These are phyloP conservation scores for Eucalyptus cloeziana DNA, from an alignment of 345 rosid genomes.

Conservation along the genomic window DNA sequence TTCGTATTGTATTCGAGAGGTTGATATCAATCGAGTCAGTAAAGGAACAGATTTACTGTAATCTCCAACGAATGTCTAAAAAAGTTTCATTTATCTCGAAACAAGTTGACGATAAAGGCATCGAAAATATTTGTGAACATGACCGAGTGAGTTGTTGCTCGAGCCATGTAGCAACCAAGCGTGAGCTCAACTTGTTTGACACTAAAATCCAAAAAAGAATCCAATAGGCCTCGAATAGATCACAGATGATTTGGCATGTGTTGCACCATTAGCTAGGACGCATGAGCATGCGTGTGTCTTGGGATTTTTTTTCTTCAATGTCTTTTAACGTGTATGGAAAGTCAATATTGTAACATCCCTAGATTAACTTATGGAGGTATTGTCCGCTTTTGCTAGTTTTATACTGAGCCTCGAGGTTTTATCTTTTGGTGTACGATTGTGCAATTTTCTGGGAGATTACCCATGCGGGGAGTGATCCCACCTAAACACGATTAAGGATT, in stretches of 20 bases:
- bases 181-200: not conserved
- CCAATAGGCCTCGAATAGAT: not conserved
- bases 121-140: too few relatives aligned
- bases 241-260: not conserved
- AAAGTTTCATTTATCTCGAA: not conserved
- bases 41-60: not conserved
- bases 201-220: not conserved
- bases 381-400: accelerated
- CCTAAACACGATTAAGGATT: too few relatives aligned
- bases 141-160: not conserved
- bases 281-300: not conserved
- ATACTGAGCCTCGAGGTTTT: too few relatives aligned
- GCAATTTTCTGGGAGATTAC: too few relatives aligned
- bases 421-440: too few relatives aligned
- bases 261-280: not conserved
- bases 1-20: not conserved
- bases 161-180: not conserved
- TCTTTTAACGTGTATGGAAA: too few relatives aligned
- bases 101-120: too few relatives aligned
- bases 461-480: too few relatives aligned
- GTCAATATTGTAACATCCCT: too few relatives aligned
- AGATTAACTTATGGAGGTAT: too few relatives aligned
- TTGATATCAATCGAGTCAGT: not conserved
- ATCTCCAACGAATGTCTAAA: not conserved
- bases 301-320: not conserved